Evolutionary conservation across 1,139 yeast genomes (phyloP), one percentile per base, ranked within the genome.

Genomic region (Yamadazyma pseudoaaseri): DNA sequence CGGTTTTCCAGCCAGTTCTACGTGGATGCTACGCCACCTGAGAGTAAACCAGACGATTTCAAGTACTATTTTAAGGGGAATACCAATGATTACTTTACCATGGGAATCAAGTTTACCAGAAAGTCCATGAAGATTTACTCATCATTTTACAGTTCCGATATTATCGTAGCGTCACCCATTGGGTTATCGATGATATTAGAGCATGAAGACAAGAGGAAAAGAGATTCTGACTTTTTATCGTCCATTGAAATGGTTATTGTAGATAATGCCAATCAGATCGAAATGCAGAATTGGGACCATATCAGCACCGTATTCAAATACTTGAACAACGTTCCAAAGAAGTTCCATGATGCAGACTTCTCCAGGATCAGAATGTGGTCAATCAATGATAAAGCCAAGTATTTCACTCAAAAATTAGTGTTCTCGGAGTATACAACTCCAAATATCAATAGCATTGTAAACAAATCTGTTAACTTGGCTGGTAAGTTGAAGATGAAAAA

Each of bases 271-370:
- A 89, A 89, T 52, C 87, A 90, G 27, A 70, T 90, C 42, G 86
- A 86, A 53, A 86, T 85, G 86, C 98, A 94, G 60, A 89, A 90
- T 51, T 85, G 97, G 92, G 86, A 85, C 26, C 96, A 92, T 61
- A 73, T 92, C 5, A 72, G 70, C 26, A 72, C 81, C 0, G 74
- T 90, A n/a, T 65, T 82, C 49, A 79, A 81, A 43, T 79, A 83
- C 52, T 49, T 89, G 38, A 89, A 89, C 58, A 66, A 73, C 39
- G 77, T 87, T 29, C 98, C 98, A 5, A 75, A 75, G 42, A 71
- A 75, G 34, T 82, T 84, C 48, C 79, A 84, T 39, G 95, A 86
- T 45, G 86, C 95, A 14, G 98, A 92, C 60, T 92, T 92, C 56
- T 81, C 94, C 36, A 74, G 99, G 49, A 81, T 92, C 28, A 72